Evolutionary conservation across 257 asterid genomes (phyloP).

Genomic region (Solanum lignicaule): DNA sequence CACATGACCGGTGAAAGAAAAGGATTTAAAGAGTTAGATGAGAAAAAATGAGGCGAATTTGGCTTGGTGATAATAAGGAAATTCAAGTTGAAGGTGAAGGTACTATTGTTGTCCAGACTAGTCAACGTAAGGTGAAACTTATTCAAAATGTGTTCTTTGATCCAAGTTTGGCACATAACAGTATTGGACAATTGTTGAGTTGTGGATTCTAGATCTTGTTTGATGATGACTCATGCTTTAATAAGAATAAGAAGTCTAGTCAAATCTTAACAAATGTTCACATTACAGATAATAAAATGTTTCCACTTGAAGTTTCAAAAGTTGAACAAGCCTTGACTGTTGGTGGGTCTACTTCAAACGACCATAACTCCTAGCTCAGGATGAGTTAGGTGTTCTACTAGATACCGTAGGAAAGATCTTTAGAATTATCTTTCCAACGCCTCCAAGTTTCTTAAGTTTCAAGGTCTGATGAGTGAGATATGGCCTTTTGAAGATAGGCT

Average conservation of each 20-base stretch:
- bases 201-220: background rate
- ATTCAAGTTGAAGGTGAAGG: slow-evolving; percentile 3
- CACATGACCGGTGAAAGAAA: background rate
- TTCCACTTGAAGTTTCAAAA: background rate
- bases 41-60: background rate
- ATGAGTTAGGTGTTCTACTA: no score
- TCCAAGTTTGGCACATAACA: background rate
- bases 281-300: background rate
- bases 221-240: background rate
- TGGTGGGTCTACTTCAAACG: no score
- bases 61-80: background rate
- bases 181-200: slow-evolving; percentile 7
- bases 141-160: background rate
- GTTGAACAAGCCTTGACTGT: background rate
- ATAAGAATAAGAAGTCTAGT: background rate
- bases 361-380: no score
- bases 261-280: background rate
- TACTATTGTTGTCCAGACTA: background rate
- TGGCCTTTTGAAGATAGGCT: no score
- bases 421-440: no score
- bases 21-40: background rate
- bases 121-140: background rate
- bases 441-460: no score
- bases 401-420: no score
- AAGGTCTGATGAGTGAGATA: no score